Percentiles rank a stretch among this genome's conserved stretches.
These are phyloP conservation scores for Russula sp. DNA, from an alignment of 768 basidiomycete genomes.

Conservation along the genomic window DNA sequence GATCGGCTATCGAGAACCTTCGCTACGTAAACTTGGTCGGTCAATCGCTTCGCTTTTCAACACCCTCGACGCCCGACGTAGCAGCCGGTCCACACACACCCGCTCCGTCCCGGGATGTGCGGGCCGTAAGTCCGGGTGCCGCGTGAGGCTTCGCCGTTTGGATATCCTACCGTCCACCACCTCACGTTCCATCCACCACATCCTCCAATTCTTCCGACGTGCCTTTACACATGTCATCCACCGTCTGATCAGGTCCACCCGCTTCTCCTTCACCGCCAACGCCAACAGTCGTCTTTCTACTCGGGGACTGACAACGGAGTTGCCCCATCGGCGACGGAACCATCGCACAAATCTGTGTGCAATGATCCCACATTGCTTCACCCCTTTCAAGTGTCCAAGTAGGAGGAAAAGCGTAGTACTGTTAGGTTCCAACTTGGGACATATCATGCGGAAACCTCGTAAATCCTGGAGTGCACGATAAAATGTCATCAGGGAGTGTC, in stretches of 20 bases:
- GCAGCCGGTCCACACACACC: background rate
- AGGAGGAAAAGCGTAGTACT: conserved; percentile 53
- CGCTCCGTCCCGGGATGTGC: conserved; percentile 6
- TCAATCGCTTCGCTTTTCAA: background rate
- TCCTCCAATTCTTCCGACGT: conserved; percentile 2
- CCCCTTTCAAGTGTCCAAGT: conserved; percentile 43
- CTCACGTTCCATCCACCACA: conserved; percentile 14
- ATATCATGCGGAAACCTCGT: conserved; percentile 27
- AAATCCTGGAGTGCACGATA: conserved; percentile 19
- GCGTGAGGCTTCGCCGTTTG: background rate
- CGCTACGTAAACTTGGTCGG: conserved; percentile 13
- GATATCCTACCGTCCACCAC: conserved; percentile 5
- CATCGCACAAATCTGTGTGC: conserved; percentile 38
- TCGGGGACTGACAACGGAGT: conserved; percentile 43
- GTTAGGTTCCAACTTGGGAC: conserved; percentile 47
- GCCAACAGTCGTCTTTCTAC: conserved; percentile 53
- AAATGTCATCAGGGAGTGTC: background rate
- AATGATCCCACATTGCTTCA: conserved; percentile 46
- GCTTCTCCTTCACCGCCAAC: conserved; percentile 59
- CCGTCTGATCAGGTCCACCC: conserved; percentile 39
- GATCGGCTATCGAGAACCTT: conserved; percentile 10
- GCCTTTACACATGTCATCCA: conserved; percentile 8
- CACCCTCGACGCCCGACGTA: conserved; percentile 7
- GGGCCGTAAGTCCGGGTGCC: background rate
- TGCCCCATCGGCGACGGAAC: conserved; percentile 53